Evolutionary conservation across 1,139 yeast genomes (phyloP).

Genomic region (Candida tropicalis): DNA sequence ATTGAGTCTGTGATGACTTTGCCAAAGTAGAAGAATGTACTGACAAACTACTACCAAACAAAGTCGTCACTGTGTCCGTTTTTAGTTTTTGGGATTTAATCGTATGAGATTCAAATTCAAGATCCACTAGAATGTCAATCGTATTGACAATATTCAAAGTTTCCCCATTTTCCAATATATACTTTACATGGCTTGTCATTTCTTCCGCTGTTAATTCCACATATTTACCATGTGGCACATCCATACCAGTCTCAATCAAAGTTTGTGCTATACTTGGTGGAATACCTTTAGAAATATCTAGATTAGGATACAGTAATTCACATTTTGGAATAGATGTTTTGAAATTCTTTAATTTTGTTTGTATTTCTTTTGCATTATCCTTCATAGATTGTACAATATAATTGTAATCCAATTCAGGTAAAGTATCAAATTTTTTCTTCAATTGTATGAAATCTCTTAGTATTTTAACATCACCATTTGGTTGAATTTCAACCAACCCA

Average conservation of each 20-base stretch:
- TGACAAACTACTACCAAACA: too few species aligned
- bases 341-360: constrained; percentile 26
- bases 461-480: constrained; percentile 56
- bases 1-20: not conserved
- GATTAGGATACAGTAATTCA: constrained; percentile 48
- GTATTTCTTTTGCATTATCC: constrained; percentile 28
- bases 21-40: not conserved
- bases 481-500: constrained; percentile 72
- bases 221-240: constrained; percentile 47
- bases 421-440: constrained; percentile 46
- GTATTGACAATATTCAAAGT: constrained; percentile 21
- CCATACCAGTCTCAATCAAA: constrained; percentile 52
- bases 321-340: constrained; percentile 38
- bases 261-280: constrained; percentile 48
- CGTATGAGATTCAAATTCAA: constrained; percentile 16
- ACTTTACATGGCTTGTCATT: constrained; percentile 35
- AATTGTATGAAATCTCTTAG: constrained; percentile 57
- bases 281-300: constrained; percentile 51
- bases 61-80: too few species aligned
- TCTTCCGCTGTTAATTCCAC: constrained; percentile 45
- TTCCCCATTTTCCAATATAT: constrained; percentile 42
- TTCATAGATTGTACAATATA: constrained; percentile 29
- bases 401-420: constrained; percentile 29
- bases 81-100: not conserved
- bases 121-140: constrained; percentile 26